phyloP scores from a whole-genome alignment of 768 basidiomycete species.

The Calocybe cyanea region DNA sequence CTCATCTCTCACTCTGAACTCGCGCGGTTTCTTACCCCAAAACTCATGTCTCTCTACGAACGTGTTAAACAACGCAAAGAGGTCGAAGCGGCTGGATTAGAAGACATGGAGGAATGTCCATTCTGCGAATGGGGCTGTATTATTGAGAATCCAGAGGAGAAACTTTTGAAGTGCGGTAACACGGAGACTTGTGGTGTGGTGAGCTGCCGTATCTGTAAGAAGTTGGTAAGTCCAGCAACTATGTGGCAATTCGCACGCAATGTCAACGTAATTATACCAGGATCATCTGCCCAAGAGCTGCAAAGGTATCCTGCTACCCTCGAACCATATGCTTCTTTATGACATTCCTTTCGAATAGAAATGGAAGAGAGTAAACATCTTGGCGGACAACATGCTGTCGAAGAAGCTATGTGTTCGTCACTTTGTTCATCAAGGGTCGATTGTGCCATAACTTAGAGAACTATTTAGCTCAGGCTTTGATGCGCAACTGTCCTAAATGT shows the following conservation, averaged over 20 bases:
- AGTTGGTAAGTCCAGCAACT: slow-evolving; percentile 40
- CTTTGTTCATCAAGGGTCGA: background rate
- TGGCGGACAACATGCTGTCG: slow-evolving; percentile 72
- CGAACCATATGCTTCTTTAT: background rate
- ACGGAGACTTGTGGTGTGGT: slow-evolving; percentile 70
- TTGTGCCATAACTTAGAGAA: background rate
- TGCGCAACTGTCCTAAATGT: slow-evolving; percentile 88
- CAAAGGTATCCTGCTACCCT: slow-evolving; percentile 45
- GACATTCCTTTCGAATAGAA: slow-evolving; percentile 38
- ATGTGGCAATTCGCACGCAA: background rate
- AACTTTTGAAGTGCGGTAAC: slow-evolving; percentile 53
- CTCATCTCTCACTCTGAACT: slow-evolving; percentile 70
- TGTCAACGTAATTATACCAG: slow-evolving; percentile 27
- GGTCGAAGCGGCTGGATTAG: slow-evolving; percentile 72
- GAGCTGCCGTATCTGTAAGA: slow-evolving; percentile 79
- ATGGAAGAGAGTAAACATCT: slow-evolving; percentile 70
- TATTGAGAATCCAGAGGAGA: slow-evolving; percentile 65
- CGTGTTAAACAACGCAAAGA: slow-evolving; percentile 76
- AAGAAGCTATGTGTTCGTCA: slow-evolving; percentile 87
- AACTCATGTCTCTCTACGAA: slow-evolving; percentile 67
- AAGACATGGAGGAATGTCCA: slow-evolving; percentile 85
- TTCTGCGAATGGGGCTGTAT: slow-evolving; percentile 85
- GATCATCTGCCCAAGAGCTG: slow-evolving; percentile 83
- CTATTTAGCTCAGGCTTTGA: slow-evolving; percentile 68
- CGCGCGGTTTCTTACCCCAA: slow-evolving; percentile 58